Base-by-base conservation (phyloP, 805 yeast species). In the Middelhovenomyces tepae region DNA sequence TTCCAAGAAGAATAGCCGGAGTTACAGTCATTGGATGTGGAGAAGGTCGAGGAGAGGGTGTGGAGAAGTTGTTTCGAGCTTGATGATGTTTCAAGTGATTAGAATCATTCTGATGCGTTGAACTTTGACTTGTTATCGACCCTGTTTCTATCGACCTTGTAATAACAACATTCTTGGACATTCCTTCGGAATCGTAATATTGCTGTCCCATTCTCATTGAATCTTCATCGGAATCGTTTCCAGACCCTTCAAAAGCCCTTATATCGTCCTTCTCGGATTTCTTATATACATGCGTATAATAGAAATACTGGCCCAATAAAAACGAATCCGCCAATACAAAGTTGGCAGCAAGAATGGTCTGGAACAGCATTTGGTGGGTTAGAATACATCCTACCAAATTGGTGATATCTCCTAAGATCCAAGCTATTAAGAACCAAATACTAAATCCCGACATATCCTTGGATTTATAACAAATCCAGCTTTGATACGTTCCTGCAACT, bases 401-500 rank as follows among this genome's bases (percentile, higher is more conserved):
- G 35, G 46, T 35, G 19, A 53, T 34, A 30, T 53, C 59, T 16
- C 58, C 59, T 5, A 47, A 22, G 5, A 54, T 47, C 50, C 55
- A 54, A 24, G 54, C 43, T 7, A 33, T 23, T 22, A 54, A 43
- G 27, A 54, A 48, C 15, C 38, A 31, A 5, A 46, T 46, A 28
- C 50, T 41, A 44, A 54, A 53, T 15, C 58, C 56, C 18, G 49
- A 48, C 13, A 48, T 49, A 14, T 45, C 45, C 17, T 48, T 45
- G 23, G 40, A 39, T n/a, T 36, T 18, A 31, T 42, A 46, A 16
- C 49, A 45, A 10, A 47, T 37, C 19, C 36, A 47, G 13, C 52
- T 42, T 42, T 54, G 59, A 36, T 53, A 48, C 7, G 36, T 15
- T 10, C 57, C 55, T 7, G 59, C 57, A 7, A 34, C 18, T 9